Percentiles rank a stretch among this genome's conserved stretches.
phyloP scores from a whole-genome alignment of 768 basidiomycete species.

The Lentinula detonsa region DNA sequence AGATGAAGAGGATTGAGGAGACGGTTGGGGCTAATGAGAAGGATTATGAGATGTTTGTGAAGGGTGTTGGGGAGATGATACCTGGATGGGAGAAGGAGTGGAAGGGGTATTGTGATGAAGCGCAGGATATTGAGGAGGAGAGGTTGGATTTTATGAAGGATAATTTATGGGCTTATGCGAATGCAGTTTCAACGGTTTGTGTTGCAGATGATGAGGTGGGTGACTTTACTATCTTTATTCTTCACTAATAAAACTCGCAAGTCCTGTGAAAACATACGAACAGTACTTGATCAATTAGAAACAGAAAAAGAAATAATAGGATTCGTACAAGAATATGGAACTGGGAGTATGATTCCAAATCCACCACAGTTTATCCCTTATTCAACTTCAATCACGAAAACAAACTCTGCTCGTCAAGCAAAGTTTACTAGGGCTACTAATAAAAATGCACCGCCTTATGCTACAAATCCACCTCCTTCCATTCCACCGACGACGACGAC shows the following conservation, averaged over 20 bases:
- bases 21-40: constrained; percentile 88
- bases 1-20: constrained; percentile 83
- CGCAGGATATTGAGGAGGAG: constrained; percentile 94
- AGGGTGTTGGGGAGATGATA: constrained; percentile 70
- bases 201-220: constrained; percentile 91
- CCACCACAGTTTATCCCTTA: constrained; percentile 40
- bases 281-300: constrained; percentile 85
- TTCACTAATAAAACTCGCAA: no score
- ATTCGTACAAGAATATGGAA: constrained; percentile 87
- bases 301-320: constrained; percentile 82
- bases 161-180: constrained; percentile 93
- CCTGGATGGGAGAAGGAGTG: constrained; percentile 89
- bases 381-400: background rate
- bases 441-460: background rate
- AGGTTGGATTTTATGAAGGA: constrained; percentile 91
- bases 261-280: constrained; percentile 75
- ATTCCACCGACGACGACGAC: no score
- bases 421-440: no score
- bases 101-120: constrained; percentile 90
- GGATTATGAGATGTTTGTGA: constrained; percentile 85
- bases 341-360: constrained; percentile 84
- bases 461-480: background rate
- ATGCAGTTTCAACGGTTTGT: constrained; percentile 90
- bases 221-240: no score
- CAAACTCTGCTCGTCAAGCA: no score